These are phyloP conservation scores for Heliosperma pusillum DNA, from an alignment of 148 eudicot genomes.

Conservation along the genomic window DNA sequence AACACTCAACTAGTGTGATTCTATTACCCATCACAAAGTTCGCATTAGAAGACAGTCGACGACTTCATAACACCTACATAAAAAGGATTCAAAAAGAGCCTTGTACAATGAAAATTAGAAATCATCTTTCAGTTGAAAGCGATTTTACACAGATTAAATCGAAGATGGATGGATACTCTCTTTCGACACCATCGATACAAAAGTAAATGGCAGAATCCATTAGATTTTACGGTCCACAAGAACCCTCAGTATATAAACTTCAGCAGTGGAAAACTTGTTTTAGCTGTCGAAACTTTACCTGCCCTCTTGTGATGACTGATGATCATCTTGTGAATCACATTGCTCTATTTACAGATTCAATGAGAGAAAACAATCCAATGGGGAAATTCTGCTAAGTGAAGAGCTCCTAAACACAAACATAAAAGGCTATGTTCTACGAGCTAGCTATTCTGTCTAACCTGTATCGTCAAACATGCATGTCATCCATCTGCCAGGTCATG, in stretches of 20 bases:
- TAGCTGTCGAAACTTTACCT: conserved; percentile 25
- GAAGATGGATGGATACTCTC: conserved; percentile 15
- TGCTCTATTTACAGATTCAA: conserved; percentile 57
- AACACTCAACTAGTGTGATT: neutral
- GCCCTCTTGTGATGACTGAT: conserved; percentile 17
- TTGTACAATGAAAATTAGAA: conserved; percentile 8
- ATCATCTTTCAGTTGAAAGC: conserved; percentile 24
- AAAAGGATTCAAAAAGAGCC: neutral
- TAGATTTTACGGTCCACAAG: conserved; percentile 21
- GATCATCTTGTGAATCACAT: conserved; percentile 28
- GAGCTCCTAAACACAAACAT: conserved; percentile 23
- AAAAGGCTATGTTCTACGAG: conserved; percentile 27
- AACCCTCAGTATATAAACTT: conserved; percentile 13
- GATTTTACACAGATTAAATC: conserved; percentile 15
- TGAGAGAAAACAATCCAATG: conserved; percentile 26
- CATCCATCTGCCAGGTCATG: conserved; percentile 57
- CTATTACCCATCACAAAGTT: too few species aligned
- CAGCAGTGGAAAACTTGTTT: conserved; percentile 22
- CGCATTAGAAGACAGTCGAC: neutral
- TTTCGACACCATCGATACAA: conserved; percentile 4
- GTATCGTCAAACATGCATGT: conserved; percentile 43
- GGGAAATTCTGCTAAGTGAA: conserved; percentile 26
- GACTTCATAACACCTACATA: neutral
- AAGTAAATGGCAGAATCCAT: conserved; percentile 26
- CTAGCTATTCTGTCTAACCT: conserved; percentile 32